phyloP scores from a whole-genome alignment of 495 filamentous ascomycete species.

The Penicillium roqueforti region DNA sequence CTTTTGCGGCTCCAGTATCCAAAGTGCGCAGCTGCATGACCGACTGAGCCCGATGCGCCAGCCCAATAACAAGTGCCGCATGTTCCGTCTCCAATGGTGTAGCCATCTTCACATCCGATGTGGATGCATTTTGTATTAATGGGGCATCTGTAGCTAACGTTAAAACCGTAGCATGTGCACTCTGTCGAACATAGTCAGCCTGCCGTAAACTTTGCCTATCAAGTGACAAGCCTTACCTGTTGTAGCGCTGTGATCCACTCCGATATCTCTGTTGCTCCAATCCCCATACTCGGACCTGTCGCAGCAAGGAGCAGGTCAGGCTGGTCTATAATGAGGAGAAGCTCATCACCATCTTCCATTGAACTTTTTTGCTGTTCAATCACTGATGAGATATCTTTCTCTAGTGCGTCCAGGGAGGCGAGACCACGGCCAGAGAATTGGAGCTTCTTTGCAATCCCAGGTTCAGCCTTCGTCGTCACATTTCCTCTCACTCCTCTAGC shows the following conservation, averaged over 20 bases:
- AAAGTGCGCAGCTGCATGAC: conserved; percentile 68
- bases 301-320: conserved; percentile 51
- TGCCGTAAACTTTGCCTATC: not conserved
- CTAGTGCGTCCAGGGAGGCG: conserved; percentile 33
- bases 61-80: conserved; percentile 59
- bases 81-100: conserved; percentile 64
- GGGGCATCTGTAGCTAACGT: conserved; percentile 67
- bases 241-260: conserved; percentile 46
- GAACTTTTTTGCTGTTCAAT: conserved; percentile 28
- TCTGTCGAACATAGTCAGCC: conserved; percentile 21
- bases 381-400: conserved; percentile 38
- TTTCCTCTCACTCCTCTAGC: not conserved
- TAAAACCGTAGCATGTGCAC: conserved; percentile 58
- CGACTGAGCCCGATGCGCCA: conserved; percentile 70
- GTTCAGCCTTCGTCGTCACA: conserved; percentile 12
- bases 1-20: conserved; percentile 79
- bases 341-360: conserved; percentile 22
- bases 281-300: conserved; percentile 32
- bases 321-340: conserved; percentile 48
- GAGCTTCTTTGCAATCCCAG: conserved; percentile 33
- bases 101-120: conserved; percentile 30
- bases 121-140: conserved; percentile 52
- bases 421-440: conserved; percentile 34
- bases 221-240: conserved; percentile 30
- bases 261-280: conserved; percentile 44